Percentiles rank a stretch among this genome's conserved stretches.
Evolutionary conservation across 495 filamentous ascomycete genomes (phyloP).

Genomic region (Annulohypoxylon bovei): DNA sequence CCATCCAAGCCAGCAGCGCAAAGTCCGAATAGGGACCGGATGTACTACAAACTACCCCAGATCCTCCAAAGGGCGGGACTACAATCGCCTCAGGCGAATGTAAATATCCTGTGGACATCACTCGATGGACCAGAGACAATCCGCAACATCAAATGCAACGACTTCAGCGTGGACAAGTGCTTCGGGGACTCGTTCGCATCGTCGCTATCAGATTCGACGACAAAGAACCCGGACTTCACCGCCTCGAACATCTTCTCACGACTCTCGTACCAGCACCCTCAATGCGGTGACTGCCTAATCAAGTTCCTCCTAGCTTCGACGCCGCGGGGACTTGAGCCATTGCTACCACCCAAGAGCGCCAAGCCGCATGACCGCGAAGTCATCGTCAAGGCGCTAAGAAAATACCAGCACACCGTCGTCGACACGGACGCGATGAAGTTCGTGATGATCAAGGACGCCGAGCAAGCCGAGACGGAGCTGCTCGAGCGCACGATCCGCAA

Average conservation of each 20-base stretch:
- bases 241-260: conserved; percentile 53
- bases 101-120: conserved; percentile 55
- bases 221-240: conserved; percentile 50
- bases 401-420: conserved; percentile 54
- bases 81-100: conserved; percentile 52
- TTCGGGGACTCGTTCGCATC: conserved; percentile 53
- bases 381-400: conserved; percentile 52
- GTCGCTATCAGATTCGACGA: conserved; percentile 44
- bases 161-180: conserved; percentile 54
- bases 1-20: conserved; percentile 42
- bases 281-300: conserved; percentile 55
- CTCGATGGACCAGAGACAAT: conserved; percentile 54
- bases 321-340: conserved; percentile 46
- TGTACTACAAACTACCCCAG: conserved; percentile 50
- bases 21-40: conserved; percentile 44
- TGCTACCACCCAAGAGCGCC: conserved; percentile 43
- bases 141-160: conserved; percentile 50
- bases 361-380: conserved; percentile 46
- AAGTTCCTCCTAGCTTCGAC: conserved; percentile 51
- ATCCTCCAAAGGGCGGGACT: conserved; percentile 50
- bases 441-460: conserved; percentile 57
- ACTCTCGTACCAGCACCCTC: conserved; percentile 47
- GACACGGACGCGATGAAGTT: conserved; percentile 54
- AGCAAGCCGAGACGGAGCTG: conserved; percentile 53
- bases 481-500: conserved; percentile 48